Evolutionary conservation across 2,329 filamentous ascomycete genomes (phyloP).

Genomic region (Fusarium sterilihyphosum): DNA sequence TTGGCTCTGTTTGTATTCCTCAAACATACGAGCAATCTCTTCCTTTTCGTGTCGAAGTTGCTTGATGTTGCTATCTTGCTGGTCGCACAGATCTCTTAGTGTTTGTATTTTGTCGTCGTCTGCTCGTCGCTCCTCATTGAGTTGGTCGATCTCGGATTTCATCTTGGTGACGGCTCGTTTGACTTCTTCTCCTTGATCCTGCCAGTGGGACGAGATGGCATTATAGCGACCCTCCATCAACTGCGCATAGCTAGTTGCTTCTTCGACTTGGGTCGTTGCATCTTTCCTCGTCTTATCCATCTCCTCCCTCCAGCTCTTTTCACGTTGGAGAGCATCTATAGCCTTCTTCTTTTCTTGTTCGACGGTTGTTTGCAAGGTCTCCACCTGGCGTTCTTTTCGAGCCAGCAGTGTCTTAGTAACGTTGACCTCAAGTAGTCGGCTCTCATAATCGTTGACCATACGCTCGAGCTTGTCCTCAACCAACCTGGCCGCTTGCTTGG

Average conservation of each 20-base stretch:
- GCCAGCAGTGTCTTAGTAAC: conserved; percentile 77
- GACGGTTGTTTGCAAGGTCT: conserved; percentile 71
- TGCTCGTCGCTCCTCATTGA: conserved; percentile 64
- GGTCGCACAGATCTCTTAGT: conserved; percentile 75
- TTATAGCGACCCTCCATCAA: conserved; percentile 78
- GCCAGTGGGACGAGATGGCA: conserved; percentile 72
- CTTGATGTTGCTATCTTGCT: conserved; percentile 75
- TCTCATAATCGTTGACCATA: conserved; percentile 74
- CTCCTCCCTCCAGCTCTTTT: conserved; percentile 70
- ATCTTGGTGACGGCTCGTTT: conserved; percentile 61
- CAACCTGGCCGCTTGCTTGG: conserved; percentile 73
- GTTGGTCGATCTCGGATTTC: conserved; percentile 61
- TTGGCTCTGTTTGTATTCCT: conserved; percentile 71
- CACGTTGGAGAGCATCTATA: conserved; percentile 66
- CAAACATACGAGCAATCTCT: conserved; percentile 68
- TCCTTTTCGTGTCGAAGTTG: conserved; percentile 69
- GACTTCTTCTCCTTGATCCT: conserved; percentile 71
- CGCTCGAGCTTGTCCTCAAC: conserved; percentile 78
- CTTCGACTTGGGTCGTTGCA: conserved; percentile 70
- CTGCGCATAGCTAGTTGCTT: conserved; percentile 70
- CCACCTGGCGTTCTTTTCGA: conserved; percentile 79
- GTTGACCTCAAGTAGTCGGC: conserved; percentile 73
- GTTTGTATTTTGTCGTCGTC: conserved; percentile 73
- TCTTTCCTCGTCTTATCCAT: conserved; percentile 70
- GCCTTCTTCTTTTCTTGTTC: conserved; percentile 72